Conservation (phyloP, 1,139 yeast species). For the Sugiyamaella grinbergsii region DNA sequence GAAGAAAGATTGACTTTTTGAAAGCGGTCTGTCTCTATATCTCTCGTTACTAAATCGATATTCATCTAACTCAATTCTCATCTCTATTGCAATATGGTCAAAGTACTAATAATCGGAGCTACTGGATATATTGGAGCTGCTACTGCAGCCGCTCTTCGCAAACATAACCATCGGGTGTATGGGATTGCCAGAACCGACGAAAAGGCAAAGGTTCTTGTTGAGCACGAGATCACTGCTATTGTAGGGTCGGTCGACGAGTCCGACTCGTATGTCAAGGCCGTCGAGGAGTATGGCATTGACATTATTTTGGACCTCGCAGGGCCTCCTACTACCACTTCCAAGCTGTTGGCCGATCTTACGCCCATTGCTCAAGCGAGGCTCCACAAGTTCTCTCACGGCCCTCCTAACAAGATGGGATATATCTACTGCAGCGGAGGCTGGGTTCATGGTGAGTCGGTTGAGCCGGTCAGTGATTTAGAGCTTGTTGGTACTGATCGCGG, state of each 20-base stretch:
- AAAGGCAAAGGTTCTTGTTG: constrained; percentile 19
- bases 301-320: constrained; percentile 24
- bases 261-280: constrained; percentile 6
- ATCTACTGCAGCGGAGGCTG: constrained; percentile 23
- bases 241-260: constrained; percentile 20
- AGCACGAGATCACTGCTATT: constrained; percentile 21
- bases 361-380: constrained; percentile 16
- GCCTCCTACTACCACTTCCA: constrained; percentile 11
- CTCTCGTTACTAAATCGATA: too few species aligned
- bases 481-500: constrained; percentile 6
- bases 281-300: constrained; percentile 22
- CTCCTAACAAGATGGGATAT: constrained; percentile 20
- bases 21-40: too few species aligned
- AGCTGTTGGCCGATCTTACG: constrained; percentile 9
- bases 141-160: constrained; percentile 17
- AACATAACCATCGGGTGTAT: constrained; percentile 23
- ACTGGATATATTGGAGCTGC: constrained; percentile 28
- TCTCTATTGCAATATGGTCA: constrained; percentile 9
- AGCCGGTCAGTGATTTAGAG: constrained; percentile 18
- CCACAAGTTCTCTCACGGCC: constrained; percentile 7
- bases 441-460: constrained; percentile 23
- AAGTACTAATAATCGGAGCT: constrained; percentile 28
- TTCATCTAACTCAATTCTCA: background rate
- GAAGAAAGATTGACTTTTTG: too few species aligned
- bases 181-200: constrained; percentile 25